Evolutionary conservation across 768 basidiomycete genomes (phyloP).

Genomic region (Zangia roseola): DNA sequence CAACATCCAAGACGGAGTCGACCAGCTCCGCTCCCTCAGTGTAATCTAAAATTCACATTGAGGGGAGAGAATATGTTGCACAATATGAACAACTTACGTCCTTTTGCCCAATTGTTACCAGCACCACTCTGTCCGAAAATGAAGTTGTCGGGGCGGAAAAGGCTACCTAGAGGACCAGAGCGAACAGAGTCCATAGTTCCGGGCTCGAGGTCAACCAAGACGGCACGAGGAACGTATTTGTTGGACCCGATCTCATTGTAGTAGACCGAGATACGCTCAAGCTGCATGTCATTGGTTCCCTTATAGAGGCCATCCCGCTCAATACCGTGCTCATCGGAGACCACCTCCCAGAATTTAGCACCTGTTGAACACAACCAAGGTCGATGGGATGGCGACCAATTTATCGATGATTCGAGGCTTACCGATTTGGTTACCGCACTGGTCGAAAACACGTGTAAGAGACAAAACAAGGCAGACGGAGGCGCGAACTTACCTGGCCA

Average conservation of each 20-base stretch:
- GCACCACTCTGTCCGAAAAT: constrained; percentile 98
- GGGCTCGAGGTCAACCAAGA: constrained; percentile 96
- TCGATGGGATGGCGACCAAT: constrained; percentile 16
- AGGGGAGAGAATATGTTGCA: not conserved
- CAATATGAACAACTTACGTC: constrained; percentile 61
- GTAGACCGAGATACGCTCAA: constrained; percentile 97
- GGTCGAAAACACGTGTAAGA: constrained; percentile 31
- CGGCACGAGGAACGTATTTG: constrained; percentile 99
- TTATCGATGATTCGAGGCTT: constrained; percentile 32
- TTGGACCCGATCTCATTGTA: constrained; percentile 94
- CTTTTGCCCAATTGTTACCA: constrained; percentile 99
- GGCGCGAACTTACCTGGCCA: constrained; percentile 71
- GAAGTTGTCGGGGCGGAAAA: constrained; percentile 98
- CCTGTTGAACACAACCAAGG: constrained; percentile 42
- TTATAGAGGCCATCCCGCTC: constrained; percentile 91
- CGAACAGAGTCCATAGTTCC: constrained; percentile 95
- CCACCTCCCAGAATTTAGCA: constrained; percentile 97
- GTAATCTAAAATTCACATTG: constrained; percentile 47
- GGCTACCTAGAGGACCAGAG: constrained; percentile 82
- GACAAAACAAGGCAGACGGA: constrained; percentile 5
- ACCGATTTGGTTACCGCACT: constrained; percentile 99
- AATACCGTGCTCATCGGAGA: constrained; percentile 98
- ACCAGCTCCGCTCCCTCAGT: constrained; percentile 98
- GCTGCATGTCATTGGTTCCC: constrained; percentile 91
- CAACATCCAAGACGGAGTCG: constrained; percentile 96